Conservation (phyloP, 441 rosid genomes). For the Erodium texanum region DNA sequence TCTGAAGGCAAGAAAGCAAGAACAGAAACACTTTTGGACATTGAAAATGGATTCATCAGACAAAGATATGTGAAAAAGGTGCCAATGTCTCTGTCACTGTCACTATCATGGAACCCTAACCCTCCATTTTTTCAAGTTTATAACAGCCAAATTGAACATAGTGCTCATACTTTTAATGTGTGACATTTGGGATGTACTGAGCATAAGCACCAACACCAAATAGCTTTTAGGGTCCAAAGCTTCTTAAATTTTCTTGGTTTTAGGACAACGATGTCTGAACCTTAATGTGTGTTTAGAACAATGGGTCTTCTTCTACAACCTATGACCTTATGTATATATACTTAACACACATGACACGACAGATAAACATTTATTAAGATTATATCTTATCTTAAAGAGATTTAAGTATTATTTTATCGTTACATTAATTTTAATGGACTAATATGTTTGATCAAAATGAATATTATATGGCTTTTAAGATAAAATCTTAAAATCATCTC, state of each 20-base stretch:
- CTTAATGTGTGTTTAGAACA: neutral
- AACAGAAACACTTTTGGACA: constrained; percentile 1
- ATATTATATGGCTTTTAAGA: too few relatives aligned
- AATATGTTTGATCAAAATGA: too few relatives aligned
- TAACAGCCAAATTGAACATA: neutral
- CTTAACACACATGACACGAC: too few relatives aligned
- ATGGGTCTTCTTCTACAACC: neutral
- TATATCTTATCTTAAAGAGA: too few relatives aligned
- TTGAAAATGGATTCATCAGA: neutral
- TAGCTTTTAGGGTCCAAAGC: neutral
- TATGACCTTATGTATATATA: neutral
- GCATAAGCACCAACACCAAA: neutral
- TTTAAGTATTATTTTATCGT: too few relatives aligned
- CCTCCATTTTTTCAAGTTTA: neutral
- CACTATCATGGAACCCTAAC: neutral
- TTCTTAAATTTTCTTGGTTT: neutral
- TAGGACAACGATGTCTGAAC: neutral
- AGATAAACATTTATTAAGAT: too few relatives aligned
- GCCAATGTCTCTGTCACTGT: neutral
- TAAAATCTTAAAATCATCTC: too few relatives aligned
- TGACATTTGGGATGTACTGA: neutral
- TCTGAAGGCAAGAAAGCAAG: neutral
- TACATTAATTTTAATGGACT: too few relatives aligned
- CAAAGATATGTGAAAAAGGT: neutral
- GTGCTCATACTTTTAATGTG: neutral